A percentile compares a stretch with the other conserved stretches of the same genome.
Evolutionary conservation across 176 grass and related monocot species (phyloP).

Genomic region (Lolium multiflorum): DNA sequence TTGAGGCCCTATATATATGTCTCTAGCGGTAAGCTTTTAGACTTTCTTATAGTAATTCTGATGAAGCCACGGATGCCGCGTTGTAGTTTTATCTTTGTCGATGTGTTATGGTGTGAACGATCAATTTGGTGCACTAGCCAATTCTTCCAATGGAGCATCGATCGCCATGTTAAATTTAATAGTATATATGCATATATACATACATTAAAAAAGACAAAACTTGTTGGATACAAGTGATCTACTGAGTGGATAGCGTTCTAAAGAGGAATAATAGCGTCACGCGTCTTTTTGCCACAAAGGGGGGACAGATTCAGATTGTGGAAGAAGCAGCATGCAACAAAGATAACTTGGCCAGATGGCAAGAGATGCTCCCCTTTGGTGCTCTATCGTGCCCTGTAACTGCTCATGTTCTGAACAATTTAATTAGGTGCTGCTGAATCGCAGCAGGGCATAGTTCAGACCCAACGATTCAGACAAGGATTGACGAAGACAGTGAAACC

Average conservation of each 20-base stretch:
- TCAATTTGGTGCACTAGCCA: neutral
- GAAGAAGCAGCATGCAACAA: no score
- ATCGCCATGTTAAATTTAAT: neutral
- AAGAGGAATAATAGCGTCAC: constrained; percentile 31
- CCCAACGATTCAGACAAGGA: neutral
- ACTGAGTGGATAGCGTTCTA: neutral
- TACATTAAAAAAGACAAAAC: neutral
- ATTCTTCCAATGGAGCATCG: constrained; percentile 10
- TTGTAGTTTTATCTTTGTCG: neutral
- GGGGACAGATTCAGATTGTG: no score
- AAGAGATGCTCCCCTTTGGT: no score
- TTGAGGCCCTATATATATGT: neutral
- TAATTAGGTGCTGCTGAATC: neutral
- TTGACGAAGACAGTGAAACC: neutral
- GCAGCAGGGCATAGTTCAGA: neutral
- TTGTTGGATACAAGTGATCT: neutral
- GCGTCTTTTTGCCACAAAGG: neutral
- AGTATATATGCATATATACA: no score
- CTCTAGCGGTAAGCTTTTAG: neutral
- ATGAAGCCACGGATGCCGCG: neutral
- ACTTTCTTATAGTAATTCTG: constrained; percentile 2
- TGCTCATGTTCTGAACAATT: neutral
- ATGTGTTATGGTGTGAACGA: neutral
- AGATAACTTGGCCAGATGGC: no score
- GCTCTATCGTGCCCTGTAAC: no score